These are phyloP conservation scores for Trichoderma orchidacearum DNA, from an alignment of 495 filamentous ascomycete genomes.

Conservation along the genomic window DNA sequence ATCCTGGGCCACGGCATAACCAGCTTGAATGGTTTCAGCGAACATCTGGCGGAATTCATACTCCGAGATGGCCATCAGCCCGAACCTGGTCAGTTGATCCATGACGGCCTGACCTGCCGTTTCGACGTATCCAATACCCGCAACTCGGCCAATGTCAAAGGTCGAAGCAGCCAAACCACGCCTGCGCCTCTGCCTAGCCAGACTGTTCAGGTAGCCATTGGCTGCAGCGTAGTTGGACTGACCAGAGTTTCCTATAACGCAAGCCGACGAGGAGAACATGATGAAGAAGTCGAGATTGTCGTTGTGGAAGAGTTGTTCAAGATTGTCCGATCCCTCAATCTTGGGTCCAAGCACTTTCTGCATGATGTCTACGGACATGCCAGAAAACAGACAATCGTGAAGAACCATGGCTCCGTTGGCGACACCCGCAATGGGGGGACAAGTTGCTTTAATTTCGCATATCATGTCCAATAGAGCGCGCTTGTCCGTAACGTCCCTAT, in stretches of 20 bases:
- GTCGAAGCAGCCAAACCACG: slow-evolving; percentile 20
- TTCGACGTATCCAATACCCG: slow-evolving; percentile 30
- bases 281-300: slow-evolving; percentile 42
- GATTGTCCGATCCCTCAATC: slow-evolving; percentile 17
- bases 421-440: slow-evolving; percentile 32
- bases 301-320: slow-evolving; percentile 23
- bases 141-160: slow-evolving; percentile 28
- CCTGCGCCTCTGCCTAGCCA: slow-evolving; percentile 17
- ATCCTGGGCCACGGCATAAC: neutral
- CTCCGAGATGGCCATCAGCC: slow-evolving; percentile 21
- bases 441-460: too few species aligned
- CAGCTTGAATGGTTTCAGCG: slow-evolving; percentile 4
- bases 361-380: slow-evolving; percentile 19
- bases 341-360: slow-evolving; percentile 21
- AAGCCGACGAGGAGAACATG: slow-evolving; percentile 33
- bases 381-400: slow-evolving; percentile 18
- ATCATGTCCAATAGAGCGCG: too few species aligned
- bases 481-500: too few species aligned
- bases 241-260: slow-evolving; percentile 26
- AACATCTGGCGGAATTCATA: slow-evolving; percentile 9
- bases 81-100: slow-evolving; percentile 22
- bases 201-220: slow-evolving; percentile 31
- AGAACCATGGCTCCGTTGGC: slow-evolving; percentile 35
- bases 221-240: slow-evolving; percentile 39
- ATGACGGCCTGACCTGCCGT: slow-evolving; percentile 13